phyloP scores from a whole-genome alignment of 164 flowering plant species.

The Echeveria elegans region DNA sequence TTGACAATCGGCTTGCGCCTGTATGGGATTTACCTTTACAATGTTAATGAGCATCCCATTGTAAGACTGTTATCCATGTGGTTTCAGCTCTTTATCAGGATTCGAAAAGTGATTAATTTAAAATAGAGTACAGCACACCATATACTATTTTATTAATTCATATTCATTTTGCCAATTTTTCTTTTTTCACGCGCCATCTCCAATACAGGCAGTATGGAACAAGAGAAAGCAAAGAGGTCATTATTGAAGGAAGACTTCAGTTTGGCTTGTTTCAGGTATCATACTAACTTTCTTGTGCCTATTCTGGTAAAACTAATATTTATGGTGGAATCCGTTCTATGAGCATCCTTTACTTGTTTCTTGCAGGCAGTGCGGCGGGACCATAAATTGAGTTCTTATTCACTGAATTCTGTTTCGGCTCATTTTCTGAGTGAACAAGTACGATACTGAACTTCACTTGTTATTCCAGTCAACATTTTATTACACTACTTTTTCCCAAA shows the following conservation, averaged over 20 bases:
- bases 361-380: conserved; percentile 85
- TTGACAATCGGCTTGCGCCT: neutral
- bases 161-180: neutral
- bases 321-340: neutral
- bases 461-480: neutral
- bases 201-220: conserved; percentile 73
- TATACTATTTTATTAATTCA: neutral
- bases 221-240: conserved; percentile 91
- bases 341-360: conserved; percentile 7
- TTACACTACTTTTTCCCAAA: neutral
- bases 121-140: neutral
- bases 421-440: conserved; percentile 98
- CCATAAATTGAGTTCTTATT: conserved; percentile 91
- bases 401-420: conserved; percentile 95
- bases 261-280: conserved; percentile 95
- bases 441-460: neutral
- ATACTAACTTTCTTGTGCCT: neutral
- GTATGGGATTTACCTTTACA: neutral
- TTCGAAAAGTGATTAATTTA: neutral
- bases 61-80: neutral
- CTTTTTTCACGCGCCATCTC: neutral
- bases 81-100: neutral
- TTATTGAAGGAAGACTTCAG: conserved; percentile 92
- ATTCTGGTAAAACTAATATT: neutral
- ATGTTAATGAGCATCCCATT: neutral